Evolutionary conservation across 352 stramenopile genomes (phyloP), one percentile per base, ranked within the genome.

Genomic region (Pythium apleroticum): DNA sequence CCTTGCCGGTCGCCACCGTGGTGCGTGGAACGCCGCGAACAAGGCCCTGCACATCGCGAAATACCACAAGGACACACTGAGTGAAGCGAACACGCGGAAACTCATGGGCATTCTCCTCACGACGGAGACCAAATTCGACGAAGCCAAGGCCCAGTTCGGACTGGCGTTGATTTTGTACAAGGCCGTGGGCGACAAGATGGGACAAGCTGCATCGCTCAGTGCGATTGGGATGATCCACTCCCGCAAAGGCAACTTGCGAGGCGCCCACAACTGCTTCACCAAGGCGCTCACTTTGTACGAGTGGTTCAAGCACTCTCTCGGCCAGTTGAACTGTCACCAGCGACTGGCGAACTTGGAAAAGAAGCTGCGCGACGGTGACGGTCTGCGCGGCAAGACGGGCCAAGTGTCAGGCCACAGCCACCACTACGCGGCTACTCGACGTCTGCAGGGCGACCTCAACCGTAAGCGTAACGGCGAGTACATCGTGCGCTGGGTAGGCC

Each of bases 171-270:
- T 91, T 27, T 52, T 91, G 15, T 91, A 93, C 72, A 90, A 91
- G 41, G 77, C 81, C 3, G 71, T 81, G 3, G 84, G 82, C 3
- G 80, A 90, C 66, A 93, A 93, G 49, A 81, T 89, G 46, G 84
- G 84, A 8, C 84, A 93, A 53, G 84, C 84, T 7, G 78, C 84
- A 14, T 84, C 84, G 27, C 56, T 93, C 30, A 93, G 82, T 63
- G 84, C 80, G 17, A 90, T 91, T 33, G 84, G 84, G 6, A 90
- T 93, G 79, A 90, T 93, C 15, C 82, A 91, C 60, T 89, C 82
- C 9, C 81, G 84, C 27, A 90, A 91, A 39, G 84, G 84, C 4
- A 93, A 93, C 57, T 63, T 93, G 43, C 77, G 81, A 11, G 84
- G 79, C 5, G 82, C 84, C 1, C 84, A 93, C 62, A 88, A 90